These are phyloP conservation scores for Musa troglodytarum DNA, from an alignment of 176 grass and related monocot genomes.

Conservation along the genomic window DNA sequence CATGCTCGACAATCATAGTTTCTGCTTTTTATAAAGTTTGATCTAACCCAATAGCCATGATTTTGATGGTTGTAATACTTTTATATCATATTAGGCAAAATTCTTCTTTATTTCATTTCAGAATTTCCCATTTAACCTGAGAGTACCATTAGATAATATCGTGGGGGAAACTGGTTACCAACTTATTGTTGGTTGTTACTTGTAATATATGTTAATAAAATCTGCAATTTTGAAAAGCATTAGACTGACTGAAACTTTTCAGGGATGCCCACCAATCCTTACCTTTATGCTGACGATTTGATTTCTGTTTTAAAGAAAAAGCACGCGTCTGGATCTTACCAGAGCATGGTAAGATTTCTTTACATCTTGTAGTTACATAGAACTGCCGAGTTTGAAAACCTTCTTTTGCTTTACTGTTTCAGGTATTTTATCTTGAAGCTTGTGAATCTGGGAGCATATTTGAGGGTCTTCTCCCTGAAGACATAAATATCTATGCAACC, in stretches of 20 bases:
- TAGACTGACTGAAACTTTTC: conserved; percentile 1
- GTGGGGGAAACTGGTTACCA: too few relatives aligned
- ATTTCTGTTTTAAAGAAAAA: conserved; percentile 72
- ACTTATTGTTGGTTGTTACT: conserved; percentile 3
- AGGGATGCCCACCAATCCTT: conserved; percentile 95
- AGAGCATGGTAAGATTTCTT: conserved; percentile 59
- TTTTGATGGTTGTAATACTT: too few relatives aligned
- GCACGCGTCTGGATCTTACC: conserved; percentile 66
- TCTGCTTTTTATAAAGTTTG: too few relatives aligned
- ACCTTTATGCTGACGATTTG: conserved; percentile 76
- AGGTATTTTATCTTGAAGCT: conserved; percentile 98
- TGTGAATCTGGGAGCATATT: conserved; percentile 94
- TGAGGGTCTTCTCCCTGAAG: conserved; percentile 60
- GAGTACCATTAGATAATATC: too few relatives aligned
- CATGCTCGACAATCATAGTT: too few relatives aligned
- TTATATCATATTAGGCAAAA: too few relatives aligned
- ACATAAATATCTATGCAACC: conserved; percentile 79
- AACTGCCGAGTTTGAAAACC: not conserved
- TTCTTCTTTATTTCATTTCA: too few relatives aligned
- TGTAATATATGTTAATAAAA: too few relatives aligned
- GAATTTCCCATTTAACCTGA: too few relatives aligned
- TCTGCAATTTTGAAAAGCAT: too few relatives aligned
- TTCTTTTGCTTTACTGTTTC: conserved; percentile 17
- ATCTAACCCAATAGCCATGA: too few relatives aligned
- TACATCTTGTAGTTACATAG: too few relatives aligned